phyloP scores from a whole-genome alignment of 2,329 filamentous ascomycete species.

The Nemania diffusa region DNA sequence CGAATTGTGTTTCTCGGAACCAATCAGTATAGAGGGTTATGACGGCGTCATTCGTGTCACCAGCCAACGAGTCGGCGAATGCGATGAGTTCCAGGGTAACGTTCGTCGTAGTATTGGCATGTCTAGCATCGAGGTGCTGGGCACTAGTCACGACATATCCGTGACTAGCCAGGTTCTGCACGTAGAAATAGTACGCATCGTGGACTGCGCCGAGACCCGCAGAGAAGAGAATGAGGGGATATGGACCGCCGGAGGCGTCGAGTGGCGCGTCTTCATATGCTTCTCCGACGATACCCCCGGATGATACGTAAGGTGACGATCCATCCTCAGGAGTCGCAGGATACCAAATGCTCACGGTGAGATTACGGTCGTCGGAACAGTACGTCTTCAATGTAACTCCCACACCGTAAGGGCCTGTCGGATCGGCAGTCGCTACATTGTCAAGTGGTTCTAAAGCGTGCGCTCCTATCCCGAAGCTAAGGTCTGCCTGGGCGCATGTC shows the following conservation, averaged over 20 bases:
- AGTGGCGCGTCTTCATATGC: constrained; percentile 29
- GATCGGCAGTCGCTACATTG: constrained; percentile 30
- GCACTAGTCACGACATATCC: constrained; percentile 33
- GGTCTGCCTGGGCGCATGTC: constrained; percentile 12
- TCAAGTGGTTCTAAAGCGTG: constrained; percentile 20
- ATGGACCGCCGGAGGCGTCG: constrained; percentile 31
- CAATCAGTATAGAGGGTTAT: constrained; percentile 32
- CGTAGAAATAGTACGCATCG: constrained; percentile 36
- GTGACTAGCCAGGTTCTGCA: constrained; percentile 35
- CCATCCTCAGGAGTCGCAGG: constrained; percentile 23
- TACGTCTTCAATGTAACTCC: constrained; percentile 33
- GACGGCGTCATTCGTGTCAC: constrained; percentile 31
- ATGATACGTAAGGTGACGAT: constrained; percentile 28
- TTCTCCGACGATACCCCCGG: constrained; percentile 29
- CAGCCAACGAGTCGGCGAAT: constrained; percentile 17
- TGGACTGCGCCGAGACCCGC: constrained; percentile 33
- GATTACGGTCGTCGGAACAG: constrained; percentile 23
- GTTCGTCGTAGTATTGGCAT: constrained; percentile 22
- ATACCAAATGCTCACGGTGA: constrained; percentile 34
- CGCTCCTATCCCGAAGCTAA: constrained; percentile 29
- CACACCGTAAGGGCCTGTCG: constrained; percentile 31
- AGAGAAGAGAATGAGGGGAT: constrained; percentile 35
- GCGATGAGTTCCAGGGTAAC: constrained; percentile 10
- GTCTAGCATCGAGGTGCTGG: constrained; percentile 30
- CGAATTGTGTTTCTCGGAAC: constrained; percentile 34